Evolutionary conservation across 2,329 filamentous ascomycete species (phyloP).

Genomic region (Domatiomyces catenatus): DNA sequence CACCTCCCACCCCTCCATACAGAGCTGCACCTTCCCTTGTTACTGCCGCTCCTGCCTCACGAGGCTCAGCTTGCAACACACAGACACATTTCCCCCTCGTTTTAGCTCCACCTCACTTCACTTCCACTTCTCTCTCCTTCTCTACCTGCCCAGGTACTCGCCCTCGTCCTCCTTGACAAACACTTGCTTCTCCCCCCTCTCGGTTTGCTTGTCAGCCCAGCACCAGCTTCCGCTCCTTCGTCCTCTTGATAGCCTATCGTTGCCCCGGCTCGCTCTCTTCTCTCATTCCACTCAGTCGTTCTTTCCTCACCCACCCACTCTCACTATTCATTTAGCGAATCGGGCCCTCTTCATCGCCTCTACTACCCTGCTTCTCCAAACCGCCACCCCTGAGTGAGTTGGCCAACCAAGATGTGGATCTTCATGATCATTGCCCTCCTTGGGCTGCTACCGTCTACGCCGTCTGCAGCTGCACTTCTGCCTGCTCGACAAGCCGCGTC

Average conservation of each 20-base stretch:
- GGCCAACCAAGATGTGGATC: not conserved
- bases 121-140: not conserved
- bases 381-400: not conserved
- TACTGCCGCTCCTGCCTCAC: not conserved
- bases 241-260: constrained; percentile 1
- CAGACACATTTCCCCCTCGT: not conserved
- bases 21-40: not conserved
- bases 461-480: constrained; percentile 6
- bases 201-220: not conserved
- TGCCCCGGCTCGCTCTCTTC: constrained; percentile 1
- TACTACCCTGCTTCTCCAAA: constrained; percentile 4
- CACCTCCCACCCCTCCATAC: not conserved
- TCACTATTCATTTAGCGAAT: not conserved
- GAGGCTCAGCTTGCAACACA: not conserved
- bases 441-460: not conserved
- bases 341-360: not conserved
- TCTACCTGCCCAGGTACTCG: not conserved
- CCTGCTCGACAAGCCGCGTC: constrained; percentile 7
- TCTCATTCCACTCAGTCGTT: not conserved
- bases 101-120: not conserved
- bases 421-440: not conserved
- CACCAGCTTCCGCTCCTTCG: not conserved
- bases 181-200: constrained; percentile 1
- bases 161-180: not conserved
- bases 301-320: not conserved